Conservation (phyloP, 805 yeast species). For the Maudiozyma barnettii region DNA sequence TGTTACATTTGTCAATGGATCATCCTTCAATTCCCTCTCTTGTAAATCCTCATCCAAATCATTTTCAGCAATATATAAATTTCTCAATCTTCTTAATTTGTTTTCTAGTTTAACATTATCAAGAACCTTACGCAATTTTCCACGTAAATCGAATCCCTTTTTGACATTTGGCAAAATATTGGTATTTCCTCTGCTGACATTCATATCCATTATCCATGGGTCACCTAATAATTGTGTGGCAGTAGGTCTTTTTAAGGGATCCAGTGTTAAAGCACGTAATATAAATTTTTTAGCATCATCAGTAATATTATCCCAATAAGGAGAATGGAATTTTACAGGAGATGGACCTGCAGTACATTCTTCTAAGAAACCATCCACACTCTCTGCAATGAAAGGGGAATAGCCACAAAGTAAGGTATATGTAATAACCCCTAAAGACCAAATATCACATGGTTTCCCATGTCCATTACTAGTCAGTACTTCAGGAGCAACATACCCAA, state of each 20-base stretch:
- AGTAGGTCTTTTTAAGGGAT: constrained; percentile 62
- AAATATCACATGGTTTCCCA: constrained; percentile 90
- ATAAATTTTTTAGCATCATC: constrained; percentile 75
- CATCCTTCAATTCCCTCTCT: constrained; percentile 8
- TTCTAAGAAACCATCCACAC: constrained; percentile 64
- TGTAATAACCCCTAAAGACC: constrained; percentile 92
- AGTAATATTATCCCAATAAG: constrained; percentile 78
- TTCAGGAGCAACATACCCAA: constrained; percentile 97
- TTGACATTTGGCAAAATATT: constrained; percentile 77
- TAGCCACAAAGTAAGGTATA: constrained; percentile 87
- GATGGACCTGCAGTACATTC: constrained; percentile 63
- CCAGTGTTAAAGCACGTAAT: constrained; percentile 53
- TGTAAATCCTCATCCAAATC: constrained; percentile 29
- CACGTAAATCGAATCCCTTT: constrained; percentile 74
- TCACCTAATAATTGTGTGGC: constrained; percentile 55
- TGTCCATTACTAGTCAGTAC: constrained; percentile 75
- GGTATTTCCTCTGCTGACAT: constrained; percentile 34
- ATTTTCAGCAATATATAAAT: constrained; percentile 39
- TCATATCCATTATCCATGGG: constrained; percentile 60
- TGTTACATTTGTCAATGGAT: constrained; percentile 15
- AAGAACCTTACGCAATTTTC: constrained; percentile 75
- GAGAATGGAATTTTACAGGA: constrained; percentile 77
- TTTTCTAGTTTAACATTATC: constrained; percentile 77
- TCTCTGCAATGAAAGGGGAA: constrained; percentile 83
- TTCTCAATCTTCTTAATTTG: constrained; percentile 62